Conservation (phyloP, 768 basidiomycete genomes). For the Sarcodon aspratus region DNA sequence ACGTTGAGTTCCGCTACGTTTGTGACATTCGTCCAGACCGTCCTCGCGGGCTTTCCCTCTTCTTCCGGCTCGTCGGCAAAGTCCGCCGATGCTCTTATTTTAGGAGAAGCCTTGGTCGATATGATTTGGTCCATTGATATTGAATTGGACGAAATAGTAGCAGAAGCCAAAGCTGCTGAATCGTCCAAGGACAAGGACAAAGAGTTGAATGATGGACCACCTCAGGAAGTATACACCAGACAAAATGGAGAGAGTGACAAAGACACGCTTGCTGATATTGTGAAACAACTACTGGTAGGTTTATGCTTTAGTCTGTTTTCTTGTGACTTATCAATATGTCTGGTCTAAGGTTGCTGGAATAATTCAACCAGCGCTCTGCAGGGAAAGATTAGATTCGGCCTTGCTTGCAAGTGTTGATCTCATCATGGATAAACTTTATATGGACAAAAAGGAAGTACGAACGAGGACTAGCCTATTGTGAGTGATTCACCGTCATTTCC, state of each 20-base stretch:
- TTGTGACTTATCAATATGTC: not conserved
- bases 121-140: slow-evolving; percentile 75
- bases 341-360: slow-evolving; percentile 41
- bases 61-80: slow-evolving; percentile 33
- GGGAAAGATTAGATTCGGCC: slow-evolving; percentile 63
- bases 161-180: slow-evolving; percentile 35
- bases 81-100: slow-evolving; percentile 29
- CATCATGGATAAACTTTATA: slow-evolving; percentile 49
- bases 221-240: slow-evolving; percentile 17
- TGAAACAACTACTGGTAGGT: slow-evolving; percentile 53
- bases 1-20: slow-evolving; percentile 38
- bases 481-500: slow-evolving; percentile 18
- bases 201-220: slow-evolving; percentile 3
- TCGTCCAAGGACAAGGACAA: slow-evolving; percentile 10
- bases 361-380: slow-evolving; percentile 47
- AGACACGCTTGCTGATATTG: slow-evolving; percentile 41
- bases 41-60: slow-evolving; percentile 55
- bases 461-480: slow-evolving; percentile 76
- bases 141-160: slow-evolving; percentile 59
- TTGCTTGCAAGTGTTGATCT: slow-evolving; percentile 55
- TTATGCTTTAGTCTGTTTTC: not conserved
- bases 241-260: slow-evolving; percentile 53
- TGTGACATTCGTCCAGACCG: slow-evolving; percentile 52
- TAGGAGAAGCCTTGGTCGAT: slow-evolving; percentile 69
- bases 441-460: slow-evolving; percentile 74